A percentile compares a stretch with the other conserved stretches of the same genome.
Conservation (phyloP, 2,329 filamentous ascomycete species). For the Botryosphaeria dothidea region DNA sequence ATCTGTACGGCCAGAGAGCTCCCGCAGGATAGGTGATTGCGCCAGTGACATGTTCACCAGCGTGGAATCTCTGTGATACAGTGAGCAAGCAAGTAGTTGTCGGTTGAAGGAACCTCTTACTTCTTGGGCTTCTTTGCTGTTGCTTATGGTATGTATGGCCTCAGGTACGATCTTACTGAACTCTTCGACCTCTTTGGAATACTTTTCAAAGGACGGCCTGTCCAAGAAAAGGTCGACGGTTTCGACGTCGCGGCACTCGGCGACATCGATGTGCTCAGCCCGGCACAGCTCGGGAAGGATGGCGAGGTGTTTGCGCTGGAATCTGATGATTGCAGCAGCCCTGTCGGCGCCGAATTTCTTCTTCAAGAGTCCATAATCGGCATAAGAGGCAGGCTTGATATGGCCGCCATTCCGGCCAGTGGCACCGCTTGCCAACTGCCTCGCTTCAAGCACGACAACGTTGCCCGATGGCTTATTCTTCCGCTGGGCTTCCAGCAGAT, state of each 20-base stretch:
- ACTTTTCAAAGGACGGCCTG: background rate
- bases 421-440: constrained; percentile 52
- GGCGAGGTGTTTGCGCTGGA: constrained; percentile 8
- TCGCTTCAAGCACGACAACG: constrained; percentile 47
- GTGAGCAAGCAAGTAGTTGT: background rate
- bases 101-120: background rate
- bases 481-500: constrained; percentile 33
- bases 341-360: constrained; percentile 26
- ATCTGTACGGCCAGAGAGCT: constrained; percentile 17
- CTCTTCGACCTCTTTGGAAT: background rate
- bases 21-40: background rate
- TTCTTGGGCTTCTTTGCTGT: background rate
- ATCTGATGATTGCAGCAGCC: constrained; percentile 28
- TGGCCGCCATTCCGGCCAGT: constrained; percentile 58
- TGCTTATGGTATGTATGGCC: background rate
- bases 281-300: constrained; percentile 4
- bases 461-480: background rate
- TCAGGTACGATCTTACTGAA: background rate
- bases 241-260: constrained; percentile 15
- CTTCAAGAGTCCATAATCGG: constrained; percentile 24
- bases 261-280: background rate
- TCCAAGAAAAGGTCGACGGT: constrained; percentile 20
- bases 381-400: constrained; percentile 46
- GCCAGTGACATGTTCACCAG: constrained; percentile 3
- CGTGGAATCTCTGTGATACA: background rate